Evolutionary conservation across 2,329 filamentous ascomycete species (phyloP).

Genomic region (Exophiala sideris): DNA sequence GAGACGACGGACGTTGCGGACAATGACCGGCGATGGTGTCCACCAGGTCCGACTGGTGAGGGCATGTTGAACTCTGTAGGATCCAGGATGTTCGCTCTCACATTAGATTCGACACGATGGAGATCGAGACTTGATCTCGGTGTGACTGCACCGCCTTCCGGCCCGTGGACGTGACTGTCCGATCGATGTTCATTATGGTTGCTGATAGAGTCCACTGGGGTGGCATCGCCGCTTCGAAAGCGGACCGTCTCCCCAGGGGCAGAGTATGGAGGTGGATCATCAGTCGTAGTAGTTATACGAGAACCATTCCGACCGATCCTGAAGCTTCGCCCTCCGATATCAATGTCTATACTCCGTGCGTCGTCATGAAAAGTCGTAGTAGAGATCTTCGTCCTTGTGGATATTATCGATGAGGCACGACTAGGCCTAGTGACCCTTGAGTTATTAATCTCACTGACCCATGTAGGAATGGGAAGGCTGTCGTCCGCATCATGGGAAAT

Average conservation of each 20-base stretch:
- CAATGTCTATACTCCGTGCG: conserved; percentile 32
- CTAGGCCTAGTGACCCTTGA: conserved; percentile 27
- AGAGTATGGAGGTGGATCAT: conserved; percentile 27
- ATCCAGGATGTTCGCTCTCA: conserved; percentile 14
- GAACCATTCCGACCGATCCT: conserved; percentile 35
- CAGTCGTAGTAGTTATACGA: conserved; percentile 24
- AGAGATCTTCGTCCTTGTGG: conserved; percentile 32
- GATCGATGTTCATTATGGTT: conserved; percentile 4
- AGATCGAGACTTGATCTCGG: conserved; percentile 12
- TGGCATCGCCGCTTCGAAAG: conserved; percentile 1
- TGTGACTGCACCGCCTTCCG: conserved; percentile 11
- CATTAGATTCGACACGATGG: background rate
- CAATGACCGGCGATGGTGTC: conserved; percentile 6
- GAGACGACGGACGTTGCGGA: conserved; percentile 3
- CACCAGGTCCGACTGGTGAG: conserved; percentile 8
- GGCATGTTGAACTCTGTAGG: conserved; percentile 15
- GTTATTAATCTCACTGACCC: conserved; percentile 24
- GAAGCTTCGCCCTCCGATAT: conserved; percentile 31
- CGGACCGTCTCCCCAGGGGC: conserved; percentile 12
- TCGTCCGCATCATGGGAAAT: conserved; percentile 2
- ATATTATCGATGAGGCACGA: conserved; percentile 33
- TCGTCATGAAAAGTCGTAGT: conserved; percentile 30
- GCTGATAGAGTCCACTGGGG: background rate
- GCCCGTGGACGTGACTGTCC: background rate
- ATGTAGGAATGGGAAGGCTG: conserved; percentile 14